Base-by-base conservation (phyloP, 768 basidiomycete species). In the Holtermanniella nyarrowii region DNA sequence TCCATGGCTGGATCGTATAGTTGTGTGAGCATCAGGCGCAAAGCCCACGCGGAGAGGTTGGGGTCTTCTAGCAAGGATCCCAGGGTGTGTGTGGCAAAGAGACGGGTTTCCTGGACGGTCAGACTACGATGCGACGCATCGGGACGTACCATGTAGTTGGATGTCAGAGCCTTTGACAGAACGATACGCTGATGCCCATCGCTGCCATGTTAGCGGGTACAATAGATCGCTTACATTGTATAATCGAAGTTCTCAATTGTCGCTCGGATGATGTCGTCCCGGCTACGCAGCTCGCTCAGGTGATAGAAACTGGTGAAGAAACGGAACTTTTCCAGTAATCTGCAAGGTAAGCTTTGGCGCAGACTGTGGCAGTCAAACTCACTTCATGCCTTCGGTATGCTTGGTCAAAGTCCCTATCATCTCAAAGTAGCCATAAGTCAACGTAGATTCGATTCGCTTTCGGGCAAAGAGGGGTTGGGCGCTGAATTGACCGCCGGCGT, bases 261-360 rank as follows among this genome's bases (percentile, higher is more conserved):
- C 1, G 82, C 83, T 61, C 84, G 87, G 52, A 91, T 86, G 42
- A 99, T 76, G 66, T 97, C 91, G 64, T 96, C 90, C 31, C 95
- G 78, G 70, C 84, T 85, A 22, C 84, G 78, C 27, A 96, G 77
- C 65, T 97, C 95, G 63, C 85, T 88, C 42, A 97, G 73, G 66
- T 90, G 91, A 66, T 97, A 97, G 70, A 97, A 91, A 0, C 87
- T 84, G 0, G 90, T 97, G 70, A 96, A 97, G 23, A 96, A 79
- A 62, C 85, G 86, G 72, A 85, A 85, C 60, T 86, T 86, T 71
- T 95, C 89, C 70, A 99, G 73, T 13, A 97, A 73, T 42, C 91
- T 93, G 26, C 16, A 20, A 18, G 3, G 2, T 44, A 13, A 47
- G 46, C 20, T 11, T 44, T 3, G 21, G 22, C 42, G n/a, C n/a